Evolutionary conservation across 176 grass and related monocot genomes (phyloP).

Genomic region (Lolium perenne): DNA sequence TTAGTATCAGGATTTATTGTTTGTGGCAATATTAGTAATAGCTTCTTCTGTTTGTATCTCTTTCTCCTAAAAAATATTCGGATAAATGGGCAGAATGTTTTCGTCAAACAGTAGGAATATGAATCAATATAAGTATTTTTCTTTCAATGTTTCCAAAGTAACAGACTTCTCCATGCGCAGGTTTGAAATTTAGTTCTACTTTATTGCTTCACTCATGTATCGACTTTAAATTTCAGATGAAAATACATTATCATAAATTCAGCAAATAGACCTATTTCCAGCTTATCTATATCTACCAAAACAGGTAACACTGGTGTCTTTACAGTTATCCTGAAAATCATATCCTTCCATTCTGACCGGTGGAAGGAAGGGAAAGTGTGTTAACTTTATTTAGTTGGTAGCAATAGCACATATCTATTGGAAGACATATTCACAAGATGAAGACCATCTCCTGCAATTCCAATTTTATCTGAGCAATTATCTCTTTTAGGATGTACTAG

Average conservation of each 20-base stretch:
- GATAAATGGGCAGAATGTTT: constrained; percentile 21
- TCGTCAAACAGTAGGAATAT: not conserved
- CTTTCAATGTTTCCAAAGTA: not conserved
- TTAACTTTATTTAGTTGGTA: not conserved
- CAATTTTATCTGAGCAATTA: not conserved
- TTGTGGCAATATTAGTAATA: not conserved
- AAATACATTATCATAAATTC: not conserved
- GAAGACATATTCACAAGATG: not conserved
- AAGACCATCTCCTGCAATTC: too few relatives aligned
- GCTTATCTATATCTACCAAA: not conserved
- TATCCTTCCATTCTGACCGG: not conserved
- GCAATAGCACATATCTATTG: not conserved
- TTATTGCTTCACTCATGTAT: not conserved
- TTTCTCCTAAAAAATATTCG: constrained; percentile 13
- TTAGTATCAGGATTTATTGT: not conserved
- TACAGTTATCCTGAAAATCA: not conserved
- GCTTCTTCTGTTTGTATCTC: not conserved
- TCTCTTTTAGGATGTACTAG: not conserved
- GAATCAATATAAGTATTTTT: constrained; percentile 24
- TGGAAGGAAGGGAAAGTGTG: not conserved
- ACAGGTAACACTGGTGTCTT: not conserved
- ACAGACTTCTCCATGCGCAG: not conserved
- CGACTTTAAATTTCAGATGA: not conserved
- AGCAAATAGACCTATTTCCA: not conserved
- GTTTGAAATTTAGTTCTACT: constrained; percentile 8